A percentile compares a stretch with the other conserved stretches of the same genome.
These are phyloP conservation scores for Monilinia fructigena DNA, from an alignment of 2,329 filamentous ascomycete genomes.

Conservation along the genomic window DNA sequence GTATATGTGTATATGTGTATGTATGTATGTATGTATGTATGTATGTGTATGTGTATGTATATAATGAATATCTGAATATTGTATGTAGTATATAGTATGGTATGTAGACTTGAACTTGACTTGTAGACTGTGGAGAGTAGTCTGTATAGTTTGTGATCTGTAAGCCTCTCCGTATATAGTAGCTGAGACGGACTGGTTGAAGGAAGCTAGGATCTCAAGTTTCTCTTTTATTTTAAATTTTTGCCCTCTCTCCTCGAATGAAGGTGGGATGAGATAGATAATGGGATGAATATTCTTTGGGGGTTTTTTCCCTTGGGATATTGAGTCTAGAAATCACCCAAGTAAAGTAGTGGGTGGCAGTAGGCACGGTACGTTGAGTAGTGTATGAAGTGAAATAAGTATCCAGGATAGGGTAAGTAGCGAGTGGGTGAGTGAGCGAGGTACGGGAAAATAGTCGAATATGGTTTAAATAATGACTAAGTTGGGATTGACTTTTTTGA, in stretches of 20 bases:
- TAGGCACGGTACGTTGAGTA: conserved; percentile 13
- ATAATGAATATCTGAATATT: not conserved
- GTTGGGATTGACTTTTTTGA: not conserved
- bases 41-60: not conserved
- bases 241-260: not conserved
- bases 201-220: not conserved
- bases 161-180: not conserved
- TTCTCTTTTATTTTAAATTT: not conserved
- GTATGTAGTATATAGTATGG: not conserved
- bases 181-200: not conserved
- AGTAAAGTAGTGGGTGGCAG: not conserved
- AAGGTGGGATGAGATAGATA: conserved; percentile 2
- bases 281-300: not conserved
- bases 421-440: not conserved
- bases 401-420: too few species aligned
- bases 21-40: too few species aligned
- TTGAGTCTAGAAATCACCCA: not conserved
- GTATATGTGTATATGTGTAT: not conserved
- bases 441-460: conserved; percentile 6
- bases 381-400: not conserved
- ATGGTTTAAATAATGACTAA: too few species aligned
- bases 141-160: not conserved
- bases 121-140: not conserved
- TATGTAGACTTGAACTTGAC: too few species aligned
- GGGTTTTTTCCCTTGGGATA: not conserved